Evolutionary conservation across 495 filamentous ascomycete species (phyloP), one percentile per base, ranked within the genome.

Genomic region (Lophiotrema nucula): DNA sequence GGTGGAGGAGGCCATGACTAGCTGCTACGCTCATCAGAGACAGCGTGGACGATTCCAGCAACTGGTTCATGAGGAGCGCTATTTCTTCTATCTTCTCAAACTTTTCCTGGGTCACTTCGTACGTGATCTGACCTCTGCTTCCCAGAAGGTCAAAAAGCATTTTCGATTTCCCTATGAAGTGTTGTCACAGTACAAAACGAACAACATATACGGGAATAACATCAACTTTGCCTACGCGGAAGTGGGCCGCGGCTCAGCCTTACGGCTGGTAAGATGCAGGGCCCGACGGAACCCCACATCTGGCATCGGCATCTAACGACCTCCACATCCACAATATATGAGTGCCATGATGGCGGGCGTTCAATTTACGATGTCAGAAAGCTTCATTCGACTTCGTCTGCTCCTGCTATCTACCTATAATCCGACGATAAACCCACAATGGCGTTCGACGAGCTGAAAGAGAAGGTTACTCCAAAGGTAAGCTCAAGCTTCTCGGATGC

Each of bases 381-480:
- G 2, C 2, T 16, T n/a, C n/a, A n/a, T n/a, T n/a, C n/a, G n/a
- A n/a, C n/a, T n/a, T n/a, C n/a, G n/a, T n/a, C n/a, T n/a, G n/a
- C n/a, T n/a, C n/a, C n/a, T n/a, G n/a, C n/a, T n/a, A n/a, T n/a
- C n/a, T n/a, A n/a, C n/a, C n/a, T n/a, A n/a, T n/a, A n/a, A n/a
- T n/a, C n/a, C n/a, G n/a, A n/a, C n/a, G n/a, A n/a, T n/a, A n/a
- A 18, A 22, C 35, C 39, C 27, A 43, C 54, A 42, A 64, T 64
- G 60, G 22, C 55, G 1, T 64, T 64, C 42, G 49, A 64, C 38
- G 55, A 64, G 13, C n/a, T 64, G 28, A 53, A 59, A 25, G 60
- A 58, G 4, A 64, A 55, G 44, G 51, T 64, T 21, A 59, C 60
- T 1, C 47, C 54, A 10, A 43, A 55, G 31, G 60, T 64, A 53